phyloP scores from a whole-genome alignment of 768 basidiomycete genomes.

The Agrocybe pediades region DNA sequence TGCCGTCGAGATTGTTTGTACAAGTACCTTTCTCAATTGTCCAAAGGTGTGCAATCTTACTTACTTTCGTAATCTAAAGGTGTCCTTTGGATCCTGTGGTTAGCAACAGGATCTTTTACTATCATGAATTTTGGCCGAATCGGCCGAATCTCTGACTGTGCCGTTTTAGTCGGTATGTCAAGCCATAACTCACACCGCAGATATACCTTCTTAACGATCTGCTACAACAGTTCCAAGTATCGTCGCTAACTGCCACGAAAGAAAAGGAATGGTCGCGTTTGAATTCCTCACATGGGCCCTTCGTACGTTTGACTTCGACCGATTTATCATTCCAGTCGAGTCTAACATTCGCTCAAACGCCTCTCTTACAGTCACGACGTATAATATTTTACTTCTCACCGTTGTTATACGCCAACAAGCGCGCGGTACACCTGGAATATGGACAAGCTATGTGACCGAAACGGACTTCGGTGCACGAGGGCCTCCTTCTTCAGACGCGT shows the following conservation, averaged over 20 bases:
- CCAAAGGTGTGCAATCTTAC: neutral
- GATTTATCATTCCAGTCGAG: neutral
- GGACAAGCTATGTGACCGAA: neutral
- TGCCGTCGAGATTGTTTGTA: slow-evolving; percentile 36
- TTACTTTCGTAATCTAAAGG: neutral
- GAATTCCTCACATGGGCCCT: neutral
- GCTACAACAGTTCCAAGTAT: neutral
- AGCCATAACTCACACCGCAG: too few species aligned
- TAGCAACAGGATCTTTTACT: neutral
- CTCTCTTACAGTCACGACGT: neutral
- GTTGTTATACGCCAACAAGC: neutral
- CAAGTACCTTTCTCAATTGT: slow-evolving; percentile 33
- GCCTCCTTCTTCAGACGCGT: neutral
- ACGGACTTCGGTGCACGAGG: neutral
- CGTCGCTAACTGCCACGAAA: neutral
- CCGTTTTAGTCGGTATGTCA: neutral
- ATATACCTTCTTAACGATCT: neutral
- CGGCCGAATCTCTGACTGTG: neutral
- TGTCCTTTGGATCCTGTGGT: neutral
- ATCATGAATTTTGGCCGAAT: too few species aligned
- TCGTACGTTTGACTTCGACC: neutral
- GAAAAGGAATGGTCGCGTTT: neutral
- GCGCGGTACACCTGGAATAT: neutral
- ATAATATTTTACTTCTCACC: neutral
- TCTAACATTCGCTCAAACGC: neutral